Evolutionary conservation across 345 rosid genomes (phyloP).

Genomic region (Arabidopsis thaliana): DNA sequence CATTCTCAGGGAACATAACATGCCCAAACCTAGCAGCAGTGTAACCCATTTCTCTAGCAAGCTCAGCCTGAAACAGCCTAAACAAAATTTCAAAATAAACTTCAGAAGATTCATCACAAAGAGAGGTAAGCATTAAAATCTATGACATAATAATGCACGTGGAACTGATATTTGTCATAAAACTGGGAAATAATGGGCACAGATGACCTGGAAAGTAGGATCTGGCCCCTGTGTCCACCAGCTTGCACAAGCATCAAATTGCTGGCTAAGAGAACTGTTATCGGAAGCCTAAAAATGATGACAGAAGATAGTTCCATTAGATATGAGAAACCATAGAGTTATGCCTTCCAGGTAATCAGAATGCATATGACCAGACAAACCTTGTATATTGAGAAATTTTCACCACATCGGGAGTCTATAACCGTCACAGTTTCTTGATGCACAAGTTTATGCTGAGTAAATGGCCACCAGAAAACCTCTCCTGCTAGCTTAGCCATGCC

Average conservation of each 20-base stretch:
- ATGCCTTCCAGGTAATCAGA: constrained; percentile 8
- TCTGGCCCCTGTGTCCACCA: constrained; percentile 99
- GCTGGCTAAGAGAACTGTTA: constrained; percentile 60
- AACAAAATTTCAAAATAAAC: constrained; percentile 58
- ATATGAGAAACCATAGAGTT: constrained; percentile 12
- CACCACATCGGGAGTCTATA: constrained; percentile 94
- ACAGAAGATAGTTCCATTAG: constrained; percentile 14
- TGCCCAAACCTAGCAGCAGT: constrained; percentile 98
- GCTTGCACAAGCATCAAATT: constrained; percentile 98
- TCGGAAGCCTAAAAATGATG: constrained; percentile 49
- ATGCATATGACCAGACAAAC: constrained; percentile 47
- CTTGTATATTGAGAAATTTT: constrained; percentile 86
- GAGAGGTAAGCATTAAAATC: constrained; percentile 3
- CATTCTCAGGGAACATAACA: constrained; percentile 99
- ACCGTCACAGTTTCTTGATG: constrained; percentile 69
- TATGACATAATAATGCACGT: not conserved
- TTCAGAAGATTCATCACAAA: constrained; percentile 51
- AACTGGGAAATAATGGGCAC: constrained; percentile 31
- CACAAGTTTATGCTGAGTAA: constrained; percentile 89
- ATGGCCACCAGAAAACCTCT: constrained; percentile 95
- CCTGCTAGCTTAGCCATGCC: constrained; percentile 77
- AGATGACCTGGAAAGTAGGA: constrained; percentile 83
- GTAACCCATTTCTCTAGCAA: constrained; percentile 96
- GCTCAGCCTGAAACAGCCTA: constrained; percentile 96
- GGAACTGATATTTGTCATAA: constrained; percentile 2